Evolutionary conservation across 805 yeast genomes (phyloP), one percentile per base, ranked within the genome.

Genomic region (Komagataella pseudopastoris): DNA sequence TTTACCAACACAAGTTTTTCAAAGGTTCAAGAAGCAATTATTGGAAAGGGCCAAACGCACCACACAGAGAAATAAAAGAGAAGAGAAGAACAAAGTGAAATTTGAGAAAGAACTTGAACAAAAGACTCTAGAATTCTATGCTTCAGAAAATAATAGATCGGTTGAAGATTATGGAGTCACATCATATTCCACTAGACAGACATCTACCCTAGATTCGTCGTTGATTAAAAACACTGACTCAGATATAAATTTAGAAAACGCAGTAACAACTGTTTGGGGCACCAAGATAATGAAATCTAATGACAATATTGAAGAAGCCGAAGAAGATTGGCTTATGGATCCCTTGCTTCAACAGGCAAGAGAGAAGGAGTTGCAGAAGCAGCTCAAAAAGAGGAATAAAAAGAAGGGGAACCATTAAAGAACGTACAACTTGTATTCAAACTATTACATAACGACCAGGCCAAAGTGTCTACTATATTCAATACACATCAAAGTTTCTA

Each of bases 201-300:
- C 53, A 44, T 58, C 56, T 56, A 52, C 56, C 66, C 46, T 71
- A 71, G 23, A 68, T 68, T 45, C 58, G 67, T 23, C 62, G 71
- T 4, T 69, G 16, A 49, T 49, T 3, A 49, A 50, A 7, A 48
- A 36, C 44, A 50, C n/a, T 12, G 51, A 23, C 12, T 53, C 47
- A 23, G 52, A 57, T 18, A 55, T 52, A 16, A 22, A 51, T 18
- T 55, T 18, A 7, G 30, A 23, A 51, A 53, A 16, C 60, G 58
- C 39, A 60, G 57, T 16, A 60, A 76, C 78, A 1, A 82, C 93
- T 0, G 80, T 86, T 2, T 86, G 95, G 95, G 95, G 95, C 0
- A 85, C 93, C 1, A 70, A 66, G 51, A 76, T 80, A 2, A 75
- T 74, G 4, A 70, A 66, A 51, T 57, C 67, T 0, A 74, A 65